Evolutionary conservation across 2,329 filamentous ascomycete species (phyloP).

Genomic region (Chaetomiaceae sp.): DNA sequence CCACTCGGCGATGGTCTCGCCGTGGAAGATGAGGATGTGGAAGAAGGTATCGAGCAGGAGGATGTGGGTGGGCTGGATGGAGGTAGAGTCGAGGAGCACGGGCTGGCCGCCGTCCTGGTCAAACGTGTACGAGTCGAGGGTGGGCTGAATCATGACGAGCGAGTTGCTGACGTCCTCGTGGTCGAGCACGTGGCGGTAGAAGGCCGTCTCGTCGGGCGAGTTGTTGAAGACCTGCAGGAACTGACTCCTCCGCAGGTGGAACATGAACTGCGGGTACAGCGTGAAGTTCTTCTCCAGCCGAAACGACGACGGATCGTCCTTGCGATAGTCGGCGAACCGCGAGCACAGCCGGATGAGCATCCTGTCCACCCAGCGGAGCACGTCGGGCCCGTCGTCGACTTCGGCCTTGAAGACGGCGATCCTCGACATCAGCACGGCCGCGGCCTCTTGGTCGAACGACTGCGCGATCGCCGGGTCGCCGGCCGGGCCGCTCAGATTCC

Average conservation of each 20-base stretch:
- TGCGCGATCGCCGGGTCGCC: conserved; percentile 93
- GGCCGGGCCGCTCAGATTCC: conserved; percentile 85
- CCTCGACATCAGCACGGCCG: conserved; percentile 95
- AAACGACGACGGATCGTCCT: conserved; percentile 97
- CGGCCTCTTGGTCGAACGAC: conserved; percentile 96
- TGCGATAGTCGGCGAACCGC: conserved; percentile 93
- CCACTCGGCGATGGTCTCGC: conserved; percentile 97
- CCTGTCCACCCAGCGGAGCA: conserved; percentile 93
- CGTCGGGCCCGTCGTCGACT: conserved; percentile 96
- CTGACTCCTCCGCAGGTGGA: conserved; percentile 92
- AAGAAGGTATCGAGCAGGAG: conserved; percentile 97
- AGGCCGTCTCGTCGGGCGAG: conserved; percentile 97
- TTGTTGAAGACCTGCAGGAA: conserved; percentile 99
- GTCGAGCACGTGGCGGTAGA: conserved; percentile 93
- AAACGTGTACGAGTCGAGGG: conserved; percentile 93
- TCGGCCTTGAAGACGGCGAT: conserved; percentile 99
- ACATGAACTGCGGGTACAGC: conserved; percentile 99
- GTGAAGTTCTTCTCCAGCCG: conserved; percentile 98
- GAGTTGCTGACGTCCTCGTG: conserved; percentile 97
- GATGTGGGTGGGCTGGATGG: conserved; percentile 90
- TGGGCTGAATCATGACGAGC: conserved; percentile 97
- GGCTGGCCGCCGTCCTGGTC: conserved; percentile 89
- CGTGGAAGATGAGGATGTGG: conserved; percentile 98
- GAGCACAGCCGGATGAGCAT: conserved; percentile 98
- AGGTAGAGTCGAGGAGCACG: conserved; percentile 92